Evolutionary conservation across 805 yeast species (phyloP), one percentile per base, ranked within the genome.

Genomic region (Schwanniomyces polymorphus): DNA sequence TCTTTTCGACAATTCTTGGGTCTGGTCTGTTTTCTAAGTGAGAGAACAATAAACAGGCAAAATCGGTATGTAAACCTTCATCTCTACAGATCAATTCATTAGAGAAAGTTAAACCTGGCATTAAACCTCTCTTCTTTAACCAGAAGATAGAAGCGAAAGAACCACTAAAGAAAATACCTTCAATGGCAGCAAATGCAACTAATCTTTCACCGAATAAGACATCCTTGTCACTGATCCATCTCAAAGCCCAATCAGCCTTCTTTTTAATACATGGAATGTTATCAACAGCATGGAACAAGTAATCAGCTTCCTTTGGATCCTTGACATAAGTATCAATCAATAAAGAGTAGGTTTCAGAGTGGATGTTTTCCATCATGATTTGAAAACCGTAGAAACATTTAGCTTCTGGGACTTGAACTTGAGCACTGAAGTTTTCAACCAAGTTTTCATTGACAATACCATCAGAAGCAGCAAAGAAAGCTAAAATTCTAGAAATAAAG

Each of bases 321-420:
- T 91, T 91, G 72, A 92, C 88, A 73, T 92, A 92, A 31, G 97
- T 84, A 69, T 92, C 99, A 58, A 92, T 90, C 66, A 94, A 82
- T 57, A 94, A 76, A 7, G 98, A 92, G 76, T 92, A 92, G 41
- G 97, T 94, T 77, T 92, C 99, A 21, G 97, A 86, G 73, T 92
- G 99, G 65, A 92, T 94, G 80, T 94, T 92, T 77, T 92, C 99
- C 92, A 94, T 94, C 98, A 91, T 91, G 72, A 92, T 94, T 78
- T 92, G 99, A 88, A 94, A 92, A 41, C 99, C 99, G 70, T 92
- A 92, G 80, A 92, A 94, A 71, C 97, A 91, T 72, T 92, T 91
- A 61, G 98, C 99, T 78, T 92, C 99, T 47, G 99, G 94, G 55
- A 89, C 75, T 73, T 91, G 97, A 51, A 94, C 97, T 75, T 92